Percentiles rank a stretch among this genome's conserved stretches.
phyloP scores from a whole-genome alignment of 495 filamentous ascomycete genomes.

The Neurospora hispaniola region DNA sequence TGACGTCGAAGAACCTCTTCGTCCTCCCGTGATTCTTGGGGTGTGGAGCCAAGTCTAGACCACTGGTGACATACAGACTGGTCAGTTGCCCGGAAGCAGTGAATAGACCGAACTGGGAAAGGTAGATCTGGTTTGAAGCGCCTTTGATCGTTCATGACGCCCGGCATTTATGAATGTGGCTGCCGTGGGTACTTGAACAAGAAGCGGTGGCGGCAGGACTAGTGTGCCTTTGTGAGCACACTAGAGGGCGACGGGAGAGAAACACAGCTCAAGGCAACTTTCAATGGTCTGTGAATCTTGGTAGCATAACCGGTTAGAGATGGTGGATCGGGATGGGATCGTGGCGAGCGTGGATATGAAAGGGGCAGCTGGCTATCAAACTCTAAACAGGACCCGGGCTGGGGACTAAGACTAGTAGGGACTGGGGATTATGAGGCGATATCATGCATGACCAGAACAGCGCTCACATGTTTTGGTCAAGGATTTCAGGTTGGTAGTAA shows the following conservation, averaged over 20 bases:
- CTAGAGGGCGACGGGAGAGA: neutral
- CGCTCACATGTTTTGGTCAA: neutral
- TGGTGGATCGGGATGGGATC: neutral
- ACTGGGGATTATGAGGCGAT: neutral
- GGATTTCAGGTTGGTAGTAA: neutral
- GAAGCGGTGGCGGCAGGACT: neutral
- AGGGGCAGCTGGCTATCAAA: neutral
- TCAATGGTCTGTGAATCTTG: neutral
- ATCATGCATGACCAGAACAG: neutral
- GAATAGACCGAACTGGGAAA: conserved; percentile 12
- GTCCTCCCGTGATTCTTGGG: conserved; percentile 32
- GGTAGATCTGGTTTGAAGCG: neutral
- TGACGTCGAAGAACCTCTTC: conserved; percentile 50
- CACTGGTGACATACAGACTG: neutral
- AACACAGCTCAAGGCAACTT: neutral
- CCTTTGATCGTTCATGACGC: neutral
- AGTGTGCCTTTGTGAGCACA: neutral
- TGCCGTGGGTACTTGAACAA: neutral
- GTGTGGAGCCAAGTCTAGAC: neutral
- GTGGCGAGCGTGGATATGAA: neutral
- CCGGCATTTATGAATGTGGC: neutral
- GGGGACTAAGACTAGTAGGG: neutral
- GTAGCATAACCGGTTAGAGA: neutral
- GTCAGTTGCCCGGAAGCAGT: conserved; percentile 9
- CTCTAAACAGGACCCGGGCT: neutral